Base-by-base conservation (phyloP, 495 filamentous ascomycete genomes). In the Astrocystis sublimbata region DNA sequence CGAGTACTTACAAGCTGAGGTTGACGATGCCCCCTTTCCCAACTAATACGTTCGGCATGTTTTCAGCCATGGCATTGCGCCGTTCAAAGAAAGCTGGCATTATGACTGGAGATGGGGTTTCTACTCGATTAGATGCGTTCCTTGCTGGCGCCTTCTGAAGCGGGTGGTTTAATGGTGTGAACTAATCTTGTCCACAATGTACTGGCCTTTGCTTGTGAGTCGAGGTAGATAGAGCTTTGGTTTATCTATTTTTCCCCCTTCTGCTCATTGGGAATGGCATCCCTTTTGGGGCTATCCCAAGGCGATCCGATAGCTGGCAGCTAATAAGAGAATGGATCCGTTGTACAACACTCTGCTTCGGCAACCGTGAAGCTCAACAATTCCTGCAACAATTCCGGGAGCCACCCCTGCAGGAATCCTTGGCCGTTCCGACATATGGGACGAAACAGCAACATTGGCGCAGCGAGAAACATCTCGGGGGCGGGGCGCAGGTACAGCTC, bases 1-100 rank as follows among this genome's bases (percentile, higher is more conserved):
- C 26, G 31, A 35, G 1, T 38, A 67, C 66, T 64, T 28, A 71
- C 66, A 59, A 62, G 49, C 55, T 69, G 2, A 61, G 46, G 47
- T 59, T 42, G 55, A 55, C 45, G 17, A 65, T 57, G 47, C 53
- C 50, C 58, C 60, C 51, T 41, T 56, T 62, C 38, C 63, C 64
- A 35, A 36, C 43, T 17, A 61, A 60, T 61, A 35, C 53, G 45
- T 60, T 65, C 31, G 23, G 15, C 67, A 67, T 71, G 33, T 67
- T 66, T 19, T 35, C 46, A 17, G n/a, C 15, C n/a, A 19, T 23
- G 23, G 47, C 42, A 21, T n/a, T 60, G 35, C 10, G 12, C n/a
- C 30, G 21, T 31, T 60, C 35, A 51, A 31, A 10, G 24, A 31
- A 41, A 33, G 33, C 31, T 40, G 6, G 54, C 46, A 60, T 31